These are phyloP conservation scores for Uncinocarpus reesii DNA, from an alignment of 2,329 filamentous ascomycete species.

Conservation along the genomic window DNA sequence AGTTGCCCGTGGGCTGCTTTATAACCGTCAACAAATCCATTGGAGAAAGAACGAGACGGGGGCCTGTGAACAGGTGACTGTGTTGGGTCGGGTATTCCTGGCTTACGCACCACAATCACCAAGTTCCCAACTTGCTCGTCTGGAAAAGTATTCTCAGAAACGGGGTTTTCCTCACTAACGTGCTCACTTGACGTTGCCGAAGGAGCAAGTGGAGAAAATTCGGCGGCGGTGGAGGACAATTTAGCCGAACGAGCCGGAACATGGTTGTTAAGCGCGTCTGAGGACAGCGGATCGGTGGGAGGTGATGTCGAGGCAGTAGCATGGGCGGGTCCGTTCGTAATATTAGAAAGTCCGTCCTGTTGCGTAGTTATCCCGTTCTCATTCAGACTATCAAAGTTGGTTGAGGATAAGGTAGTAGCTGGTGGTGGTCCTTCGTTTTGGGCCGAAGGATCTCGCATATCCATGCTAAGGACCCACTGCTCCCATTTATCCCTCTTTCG, in stretches of 20 bases:
- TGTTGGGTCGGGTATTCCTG: constrained; percentile 27
- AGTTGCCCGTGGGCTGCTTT: constrained; percentile 42
- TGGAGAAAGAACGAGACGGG: constrained; percentile 44
- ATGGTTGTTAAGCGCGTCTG: constrained; percentile 32
- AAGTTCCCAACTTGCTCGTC: constrained; percentile 45
- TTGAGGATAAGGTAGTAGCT: constrained; percentile 27
- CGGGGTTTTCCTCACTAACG: constrained; percentile 29
- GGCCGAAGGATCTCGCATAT: constrained; percentile 61
- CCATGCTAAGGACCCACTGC: constrained; percentile 63
- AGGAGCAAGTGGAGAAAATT: constrained; percentile 45
- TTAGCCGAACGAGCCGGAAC: constrained; percentile 39
- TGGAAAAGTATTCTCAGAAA: constrained; percentile 38
- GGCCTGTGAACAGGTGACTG: constrained; percentile 31
- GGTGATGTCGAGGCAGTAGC: constrained; percentile 10
- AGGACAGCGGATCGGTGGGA: constrained; percentile 10
- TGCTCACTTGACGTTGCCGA: constrained; percentile 26
- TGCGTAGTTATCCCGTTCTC: constrained; percentile 28
- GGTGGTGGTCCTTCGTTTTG: constrained; percentile 60
- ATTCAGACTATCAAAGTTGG: constrained; percentile 28
- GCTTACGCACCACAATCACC: constrained; percentile 43
- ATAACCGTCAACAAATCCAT: constrained; percentile 46
- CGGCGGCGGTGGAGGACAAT: constrained; percentile 53
- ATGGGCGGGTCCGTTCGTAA: constrained; percentile 25
- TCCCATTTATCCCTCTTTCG: constrained; percentile 67
- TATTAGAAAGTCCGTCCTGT: constrained; percentile 21